A percentile compares a stretch with the other conserved stretches of the same genome.
Conservation (phyloP, 441 rosid genomes). For the Daphne laureola region DNA sequence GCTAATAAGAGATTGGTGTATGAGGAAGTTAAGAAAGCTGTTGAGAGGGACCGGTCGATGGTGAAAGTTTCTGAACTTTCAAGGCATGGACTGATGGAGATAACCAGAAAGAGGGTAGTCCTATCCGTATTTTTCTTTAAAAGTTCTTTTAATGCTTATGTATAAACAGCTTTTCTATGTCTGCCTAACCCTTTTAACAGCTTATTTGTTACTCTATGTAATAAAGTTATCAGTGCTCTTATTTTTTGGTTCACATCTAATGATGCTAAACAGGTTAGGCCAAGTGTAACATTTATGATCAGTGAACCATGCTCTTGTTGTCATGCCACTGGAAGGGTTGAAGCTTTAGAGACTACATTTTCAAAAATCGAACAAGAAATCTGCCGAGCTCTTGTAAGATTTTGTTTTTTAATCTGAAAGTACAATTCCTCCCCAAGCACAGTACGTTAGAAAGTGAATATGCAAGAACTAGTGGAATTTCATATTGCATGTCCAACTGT, state of each 20-base stretch:
- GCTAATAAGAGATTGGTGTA: constrained; percentile 85
- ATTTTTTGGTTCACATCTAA: not conserved
- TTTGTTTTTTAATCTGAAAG: not conserved
- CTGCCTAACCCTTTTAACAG: too few species aligned
- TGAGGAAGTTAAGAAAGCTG: constrained; percentile 87
- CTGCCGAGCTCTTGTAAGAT: constrained; percentile 66
- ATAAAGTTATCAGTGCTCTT: too few species aligned
- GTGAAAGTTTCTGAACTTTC: constrained; percentile 93
- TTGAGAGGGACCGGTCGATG: constrained; percentile 78
- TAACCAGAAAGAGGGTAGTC: constrained; percentile 88
- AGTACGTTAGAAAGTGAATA: too few species aligned
- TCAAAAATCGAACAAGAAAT: constrained; percentile 96
- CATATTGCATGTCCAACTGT: too few species aligned
- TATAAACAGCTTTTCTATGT: too few species aligned
- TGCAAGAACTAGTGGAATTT: too few species aligned
- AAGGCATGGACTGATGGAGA: constrained; percentile 95
- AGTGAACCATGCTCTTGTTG: constrained; percentile 94
- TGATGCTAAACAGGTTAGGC: constrained; percentile 68
- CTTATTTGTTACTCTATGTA: too few species aligned
- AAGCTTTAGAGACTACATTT: constrained; percentile 90
- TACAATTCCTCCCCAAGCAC: not conserved
- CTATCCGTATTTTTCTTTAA: constrained; percentile 9
- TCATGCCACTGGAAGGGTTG: constrained; percentile 94
- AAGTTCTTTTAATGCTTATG: not conserved
- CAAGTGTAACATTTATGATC: constrained; percentile 92